Evolutionary conservation across 2,329 filamentous ascomycete genomes (phyloP), one percentile per base, ranked within the genome.

Genomic region (Kalmusia sp.): DNA sequence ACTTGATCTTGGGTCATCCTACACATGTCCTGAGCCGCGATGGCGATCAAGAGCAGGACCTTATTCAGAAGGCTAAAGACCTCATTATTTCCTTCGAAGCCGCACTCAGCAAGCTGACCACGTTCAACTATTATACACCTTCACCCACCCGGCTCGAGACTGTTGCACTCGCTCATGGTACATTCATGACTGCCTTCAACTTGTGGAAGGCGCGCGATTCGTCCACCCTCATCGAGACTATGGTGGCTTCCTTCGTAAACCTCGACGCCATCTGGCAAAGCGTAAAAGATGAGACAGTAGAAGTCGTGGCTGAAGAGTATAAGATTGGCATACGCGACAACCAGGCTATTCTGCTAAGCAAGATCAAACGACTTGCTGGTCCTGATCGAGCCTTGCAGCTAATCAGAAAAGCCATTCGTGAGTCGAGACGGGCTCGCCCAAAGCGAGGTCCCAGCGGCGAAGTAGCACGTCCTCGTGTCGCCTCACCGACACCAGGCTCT

Each of bases 241-340:
- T 95, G 90, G 82, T 93, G n/a, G 83, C 91, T 65, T 90, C 92
- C 59, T 93, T 93, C 71, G 89, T 93, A 15, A 90, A 92, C 68
- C 82, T 95, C 2, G 91, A 95, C 66, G 88, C 88, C 30, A 93
- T 93, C 41, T 90, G 90, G 81, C 89, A 92, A 68, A 90, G 88
- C 2, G 89, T 95, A 69, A 92, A 92, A 71, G 87, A 92, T 63
- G 87, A 87, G 47, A 90, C 86, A 0, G 87, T 90, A 41, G 86
- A 88, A 33, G 85, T 87, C 14, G 90, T 92, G 2, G 85, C 89
- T 1, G 85, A 85, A 15, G 85, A 92, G n/a, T 93, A 93, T 68
- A 85, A 87, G 30, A 84, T 91, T 64, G 92, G 90, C 54, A 92
- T 93, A 58, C 84, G 89, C 52, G 88, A 92, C 60, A 93, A 92